These are phyloP conservation scores for Suhomyces pyralidae DNA, from an alignment of 805 yeast species.

Conservation along the genomic window DNA sequence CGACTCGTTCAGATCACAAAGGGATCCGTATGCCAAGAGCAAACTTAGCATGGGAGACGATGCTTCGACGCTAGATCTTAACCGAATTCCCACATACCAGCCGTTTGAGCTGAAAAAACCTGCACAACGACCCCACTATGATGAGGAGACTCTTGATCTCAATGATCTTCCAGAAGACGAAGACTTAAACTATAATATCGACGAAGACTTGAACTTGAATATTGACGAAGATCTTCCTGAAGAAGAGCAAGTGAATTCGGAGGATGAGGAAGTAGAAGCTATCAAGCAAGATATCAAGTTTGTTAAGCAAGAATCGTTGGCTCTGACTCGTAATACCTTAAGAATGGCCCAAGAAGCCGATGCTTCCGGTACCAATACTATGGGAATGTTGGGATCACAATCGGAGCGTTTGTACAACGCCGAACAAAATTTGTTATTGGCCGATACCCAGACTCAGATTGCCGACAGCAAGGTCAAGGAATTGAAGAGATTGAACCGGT, in stretches of 20 bases:
- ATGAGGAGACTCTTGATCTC: constrained; percentile 29
- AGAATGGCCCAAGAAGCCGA: constrained; percentile 49
- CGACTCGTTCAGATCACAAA: background rate
- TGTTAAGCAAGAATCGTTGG: constrained; percentile 82
- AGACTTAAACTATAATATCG: constrained; percentile 39
- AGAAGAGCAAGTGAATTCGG: constrained; percentile 44
- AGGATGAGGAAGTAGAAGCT: constrained; percentile 87
- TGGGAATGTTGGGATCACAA: constrained; percentile 93
- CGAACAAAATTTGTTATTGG: constrained; percentile 71
- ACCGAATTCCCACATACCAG: constrained; percentile 34
- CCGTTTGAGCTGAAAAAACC: constrained; percentile 22
- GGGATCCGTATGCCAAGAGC: constrained; percentile 1
- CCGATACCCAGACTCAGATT: constrained; percentile 75
- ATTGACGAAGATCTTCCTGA: constrained; percentile 36
- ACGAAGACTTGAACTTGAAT: constrained; percentile 40
- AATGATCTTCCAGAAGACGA: constrained; percentile 34
- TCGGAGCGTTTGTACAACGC: constrained; percentile 79
- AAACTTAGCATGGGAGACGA: constrained; percentile 16
- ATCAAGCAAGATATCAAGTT: constrained; percentile 79
- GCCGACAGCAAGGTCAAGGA: constrained; percentile 83
- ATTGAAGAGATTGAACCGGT: constrained; percentile 72
- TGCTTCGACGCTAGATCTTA: constrained; percentile 36
- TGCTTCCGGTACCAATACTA: constrained; percentile 57
- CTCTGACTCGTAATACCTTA: constrained; percentile 80
- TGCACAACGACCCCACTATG: constrained; percentile 14